Percentiles rank a stretch among this genome's conserved stretches.
Conservation (phyloP, 192 early-diverging fungal genomes). For the Mortierella alpina region DNA sequence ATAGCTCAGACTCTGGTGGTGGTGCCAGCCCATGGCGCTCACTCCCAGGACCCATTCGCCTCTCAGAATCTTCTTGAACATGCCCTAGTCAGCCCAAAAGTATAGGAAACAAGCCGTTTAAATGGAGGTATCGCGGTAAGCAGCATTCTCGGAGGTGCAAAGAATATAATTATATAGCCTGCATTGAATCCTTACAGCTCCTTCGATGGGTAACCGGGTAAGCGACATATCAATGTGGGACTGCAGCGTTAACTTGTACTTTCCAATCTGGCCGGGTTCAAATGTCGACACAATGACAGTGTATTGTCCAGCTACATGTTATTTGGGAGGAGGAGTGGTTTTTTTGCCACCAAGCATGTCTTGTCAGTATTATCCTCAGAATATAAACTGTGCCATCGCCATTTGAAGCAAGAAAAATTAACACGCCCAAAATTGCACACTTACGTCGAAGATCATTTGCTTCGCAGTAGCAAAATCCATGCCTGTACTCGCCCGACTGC, state of each 20-base stretch:
- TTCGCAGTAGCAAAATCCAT: slow-evolving; percentile 80
- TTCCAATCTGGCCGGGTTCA: slow-evolving; percentile 74
- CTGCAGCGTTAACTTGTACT: slow-evolving; percentile 74
- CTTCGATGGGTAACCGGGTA: slow-evolving; percentile 75
- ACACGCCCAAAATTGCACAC: not conserved
- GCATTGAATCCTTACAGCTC: slow-evolving; percentile 65
- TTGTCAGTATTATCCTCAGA: too few relatives aligned
- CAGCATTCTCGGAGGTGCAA: too few relatives aligned
- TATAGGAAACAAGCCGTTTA: not conserved
- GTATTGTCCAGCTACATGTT: slow-evolving; percentile 75
- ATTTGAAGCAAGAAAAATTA: not conserved
- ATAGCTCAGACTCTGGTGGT: slow-evolving; percentile 61
- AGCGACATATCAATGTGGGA: slow-evolving; percentile 63
- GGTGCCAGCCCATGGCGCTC: slow-evolving; percentile 69
- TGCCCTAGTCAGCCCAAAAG: slow-evolving; percentile 55
- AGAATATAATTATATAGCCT: not conserved
- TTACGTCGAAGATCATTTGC: slow-evolving; percentile 68
- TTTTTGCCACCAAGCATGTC: not conserved
- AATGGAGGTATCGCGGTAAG: not conserved
- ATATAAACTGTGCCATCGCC: too few relatives aligned
- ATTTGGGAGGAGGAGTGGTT: too few relatives aligned
- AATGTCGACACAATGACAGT: slow-evolving; percentile 84
- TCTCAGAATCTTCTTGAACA: slow-evolving; percentile 67
- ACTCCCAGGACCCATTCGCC: slow-evolving; percentile 70
- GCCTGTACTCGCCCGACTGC: slow-evolving; percentile 79